Evolutionary conservation across 768 basidiomycete genomes (phyloP), one percentile per base, ranked within the genome.

Genomic region (Tubosaeta sp.): DNA sequence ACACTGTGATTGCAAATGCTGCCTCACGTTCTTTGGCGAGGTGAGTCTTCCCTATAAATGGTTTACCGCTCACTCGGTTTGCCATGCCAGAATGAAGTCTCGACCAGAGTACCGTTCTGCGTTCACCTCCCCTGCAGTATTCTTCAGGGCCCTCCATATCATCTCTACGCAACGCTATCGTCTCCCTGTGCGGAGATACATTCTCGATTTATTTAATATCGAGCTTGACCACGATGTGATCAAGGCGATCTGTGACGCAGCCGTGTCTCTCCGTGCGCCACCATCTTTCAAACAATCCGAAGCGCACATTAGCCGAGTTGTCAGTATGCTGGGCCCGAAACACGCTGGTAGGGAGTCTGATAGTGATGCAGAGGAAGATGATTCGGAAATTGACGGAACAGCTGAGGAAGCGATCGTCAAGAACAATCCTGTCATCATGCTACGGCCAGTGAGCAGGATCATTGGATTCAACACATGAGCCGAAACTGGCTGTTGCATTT

Each of bases 1-100:
- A 99, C 65, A 91, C 94, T 17, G 94, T 98, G 46, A 89, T 98
- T 52, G 94, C 95, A 0, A 95, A 95, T 62, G 83, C 91, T 22
- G 94, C 97, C 1, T 98, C 97, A 22, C 82, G 92, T 43, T 86
- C 91, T 16, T 74, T 99, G 35, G 86, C 91, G 27, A 83, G 82
- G 93, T 94, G 63, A 57, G 79, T 68, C 17, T 37, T 43, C 50
- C 41, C 39, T 19, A 6, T 13, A 9, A 48, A 34, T 25, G 19
- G 1, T 22, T 29, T 12, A 9, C 33, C 10, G 17, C 11, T 34
- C 38, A 29, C 49, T 59, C 6, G 58, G 37, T 17, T 46, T 32
- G 38, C 11, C 34, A n/a, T 25, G 26, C 6, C 57, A 90, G 90
- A 64, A 81, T 93, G 75, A 91, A 91, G 71, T 76, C 85, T 43